phyloP scores from a whole-genome alignment of 2,329 filamentous ascomycete genomes.

The Lecanicillium sp. region DNA sequence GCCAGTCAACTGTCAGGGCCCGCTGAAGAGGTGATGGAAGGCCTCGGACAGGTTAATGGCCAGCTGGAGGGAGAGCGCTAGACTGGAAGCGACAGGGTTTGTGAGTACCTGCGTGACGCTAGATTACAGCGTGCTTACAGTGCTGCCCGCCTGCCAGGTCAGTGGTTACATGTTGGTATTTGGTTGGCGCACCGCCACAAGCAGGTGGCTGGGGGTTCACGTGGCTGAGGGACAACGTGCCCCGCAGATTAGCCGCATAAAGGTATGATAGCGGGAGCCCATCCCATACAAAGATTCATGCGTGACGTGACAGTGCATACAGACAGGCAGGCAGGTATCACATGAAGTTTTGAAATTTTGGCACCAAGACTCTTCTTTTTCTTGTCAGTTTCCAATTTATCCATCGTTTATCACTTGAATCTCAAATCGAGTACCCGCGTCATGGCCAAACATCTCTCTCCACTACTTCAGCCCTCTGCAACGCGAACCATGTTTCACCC shows the following conservation, averaged over 20 bases:
- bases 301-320: too few species aligned
- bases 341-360: neutral
- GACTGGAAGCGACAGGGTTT: neutral
- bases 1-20: too few species aligned
- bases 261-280: neutral
- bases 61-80: neutral
- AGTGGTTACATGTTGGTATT: neutral
- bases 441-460: neutral
- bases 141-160: neutral
- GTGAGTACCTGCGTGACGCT: neutral
- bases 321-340: too few species aligned
- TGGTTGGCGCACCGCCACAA: too few species aligned
- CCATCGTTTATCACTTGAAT: neutral
- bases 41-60: neutral
- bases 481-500: constrained; percentile 6
- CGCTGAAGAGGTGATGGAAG: neutral
- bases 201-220: too few species aligned
- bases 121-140: neutral
- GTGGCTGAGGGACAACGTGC: neutral
- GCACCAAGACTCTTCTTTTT: neutral
- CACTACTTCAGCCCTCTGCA: neutral
- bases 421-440: neutral
- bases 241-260: constrained; percentile 8
- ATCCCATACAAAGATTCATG: too few species aligned
- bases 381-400: neutral